Percentiles rank a stretch among this genome's conserved stretches.
These are phyloP conservation scores for Trametes pubescens DNA, from an alignment of 1,284 basidiomycete species.

Conservation along the genomic window DNA sequence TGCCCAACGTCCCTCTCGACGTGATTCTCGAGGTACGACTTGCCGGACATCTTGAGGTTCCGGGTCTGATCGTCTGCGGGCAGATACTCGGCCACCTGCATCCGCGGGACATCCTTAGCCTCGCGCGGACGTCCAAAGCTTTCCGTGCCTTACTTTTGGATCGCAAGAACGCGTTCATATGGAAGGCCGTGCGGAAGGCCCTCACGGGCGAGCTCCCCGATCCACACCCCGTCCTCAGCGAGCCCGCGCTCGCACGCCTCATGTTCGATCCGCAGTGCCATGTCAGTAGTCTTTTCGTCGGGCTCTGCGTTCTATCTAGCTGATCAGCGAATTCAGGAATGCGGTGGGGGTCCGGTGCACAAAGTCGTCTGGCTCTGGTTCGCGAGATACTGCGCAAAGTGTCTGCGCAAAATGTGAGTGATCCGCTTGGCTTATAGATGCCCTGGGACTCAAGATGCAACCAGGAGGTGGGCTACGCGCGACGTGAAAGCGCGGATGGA, in stretches of 20 bases:
- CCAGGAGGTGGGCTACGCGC: background rate
- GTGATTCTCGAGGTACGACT: background rate
- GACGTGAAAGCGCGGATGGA: background rate
- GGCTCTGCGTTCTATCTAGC: background rate
- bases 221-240: conserved; percentile 30
- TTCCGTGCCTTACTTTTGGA: background rate
- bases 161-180: background rate
- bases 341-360: conserved; percentile 1
- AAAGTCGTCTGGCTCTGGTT: conserved; percentile 13
- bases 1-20: background rate
- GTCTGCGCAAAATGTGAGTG: background rate
- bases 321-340: background rate
- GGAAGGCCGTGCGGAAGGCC: background rate
- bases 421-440: background rate
- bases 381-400: conserved; percentile 10
- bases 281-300: background rate
- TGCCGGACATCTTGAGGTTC: background rate
- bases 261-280: conserved; percentile 25
- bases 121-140: background rate
- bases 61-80: background rate
- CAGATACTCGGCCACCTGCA: background rate
- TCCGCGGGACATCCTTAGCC: conserved; percentile 1
- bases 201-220: background rate
- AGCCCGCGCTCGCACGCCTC: conserved; percentile 40
- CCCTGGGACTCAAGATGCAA: background rate